Evolutionary conservation across 441 rosid genomes (phyloP), one percentile per base, ranked within the genome.

Genomic region (Rhodomyrtus psidioides): DNA sequence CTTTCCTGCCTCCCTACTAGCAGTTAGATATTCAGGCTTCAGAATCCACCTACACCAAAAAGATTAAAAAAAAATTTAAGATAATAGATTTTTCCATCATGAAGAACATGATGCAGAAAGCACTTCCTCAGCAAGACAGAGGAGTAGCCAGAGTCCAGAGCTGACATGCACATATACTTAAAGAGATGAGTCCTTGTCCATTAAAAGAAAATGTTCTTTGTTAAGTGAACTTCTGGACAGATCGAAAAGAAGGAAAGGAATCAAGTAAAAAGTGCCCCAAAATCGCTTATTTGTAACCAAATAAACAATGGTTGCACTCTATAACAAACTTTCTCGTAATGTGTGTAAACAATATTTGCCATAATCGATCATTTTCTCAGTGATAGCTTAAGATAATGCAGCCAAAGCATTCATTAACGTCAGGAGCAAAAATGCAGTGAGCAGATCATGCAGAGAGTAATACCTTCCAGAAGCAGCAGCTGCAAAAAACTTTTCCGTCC

Each of bases 401-500:
- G 14, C 49, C 79, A 1, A 74, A 74, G 27, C 15, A 12, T 12
- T 74, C 65, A 58, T 23, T 74, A 23, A 74, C 27, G 12, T 42
- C 5, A 1, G 27, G 16, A 74, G 51, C 27, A 39, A 74, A 74
- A 74, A 34, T 65, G 26, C 46, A 74, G 42, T 6, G 27, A 74
- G 81, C 5, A 39, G 51, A 51, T 27, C 81, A 74, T 39, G 81
- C 9, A 42, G 81, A 39, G 81, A 74, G 51, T 74, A 74, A 21
- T 17, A 95, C 99, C 98, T 95, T 93, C 99, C 98, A 87, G 98
- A 95, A 82, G 98, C 97, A 70, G 98, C 94, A 89, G 98, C 98
- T 79, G 98, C 98, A 57, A 96, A 96, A 85, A 96, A 91, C 87
- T 95, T 96, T 84, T 95, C 98, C 13, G 98, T 96, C 91, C 99